Evolutionary conservation across 106 monocot genomes (phyloP), one percentile per base, ranked within the genome.

Genomic region (Dioscorea dumetorum): DNA sequence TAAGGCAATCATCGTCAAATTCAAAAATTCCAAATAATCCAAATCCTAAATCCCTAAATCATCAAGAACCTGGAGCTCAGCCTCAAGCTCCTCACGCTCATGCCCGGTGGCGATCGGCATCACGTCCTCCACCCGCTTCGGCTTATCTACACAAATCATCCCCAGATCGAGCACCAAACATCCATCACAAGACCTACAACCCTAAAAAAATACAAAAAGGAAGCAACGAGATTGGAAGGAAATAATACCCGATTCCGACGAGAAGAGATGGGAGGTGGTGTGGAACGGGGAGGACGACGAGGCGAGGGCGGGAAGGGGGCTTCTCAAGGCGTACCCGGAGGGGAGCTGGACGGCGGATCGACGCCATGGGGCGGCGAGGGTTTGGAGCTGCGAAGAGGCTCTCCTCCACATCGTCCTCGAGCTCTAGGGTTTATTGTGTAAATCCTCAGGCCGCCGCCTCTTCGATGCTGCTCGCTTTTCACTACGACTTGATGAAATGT

Each of bases 101-200:
- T 71, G 78, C 49, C 94, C 94, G 0, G 94, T 94, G 69, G 90
- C 94, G 69, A 90, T 94, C 69, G 94, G 94, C 90, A 90, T 69
- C 59, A 87, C 90, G 65, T 94, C 94, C 76, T 94, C 94, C 74
- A 90, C 87, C 54, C 54, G 54, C 83, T 86, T 88, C 74, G 73
- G 85, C 31, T 35, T 9, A 62, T 58, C 58, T 74, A 74, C 58
- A 64, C 63, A 70, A 54, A 51, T 41, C 19, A 61, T 5, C 54
- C 7, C 54, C 15, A 54, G 19, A 54, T 24, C 31, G 32, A 54
- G 72, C 67, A 54, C 19, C 67, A 10, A 13, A 24, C 63, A 19
- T 12, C 15, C 63, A 63, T 17, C 10, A 32, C 13, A 32, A 32
- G 4, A 54, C 54, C 18, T 19, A 15, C 5, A 16, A 54, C 54